Base-by-base conservation (phyloP, 2,329 filamentous ascomycete species). In the Neopestalotiopsis rosae region DNA sequence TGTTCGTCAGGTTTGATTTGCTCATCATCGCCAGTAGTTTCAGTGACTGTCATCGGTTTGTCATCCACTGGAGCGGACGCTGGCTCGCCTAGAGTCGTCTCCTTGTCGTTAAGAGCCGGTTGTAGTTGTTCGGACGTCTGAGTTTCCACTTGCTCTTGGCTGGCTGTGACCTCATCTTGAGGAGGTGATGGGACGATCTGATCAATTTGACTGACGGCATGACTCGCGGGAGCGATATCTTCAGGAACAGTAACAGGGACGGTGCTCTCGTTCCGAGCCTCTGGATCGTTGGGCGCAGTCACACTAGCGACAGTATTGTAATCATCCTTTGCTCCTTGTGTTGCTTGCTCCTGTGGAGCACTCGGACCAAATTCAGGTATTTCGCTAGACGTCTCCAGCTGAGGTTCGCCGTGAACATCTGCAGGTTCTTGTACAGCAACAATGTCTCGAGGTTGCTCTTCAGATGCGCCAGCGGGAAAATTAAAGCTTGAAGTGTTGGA, bases 1-100 rank as follows among this genome's bases (percentile, higher is more conserved):
- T 61, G 67, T 40, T 68, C 32, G 9, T 62, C 59, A 30, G 12
- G 12, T 13, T 42, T 62, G 59, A 61, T 38, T 7, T 38, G 38
- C 62, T 45, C 14, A 14, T 13, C 20, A 65, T 10, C 24, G 62
- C 10, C 28, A 45, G 20, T 10, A 24, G 62, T 17, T 28, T 30
- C 62, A 65, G 10, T 62, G 34, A 38, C 34, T 62, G 9, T 30
- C 10, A 32, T 5, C 13, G 40, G 32, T 24, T 38, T n/a, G 5
- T 45, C 7, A 49, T 9, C 40, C 24, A 20, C 61, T 13, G 61
- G 7, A 45, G 42, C 61, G 17, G 17, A 14, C 7, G 20, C 24
- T 30, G 57, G 6, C 57, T 59, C 57, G 14, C 4, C 24, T 3
- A 10, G 24, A 13, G n/a, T 30, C 17, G 57, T 59, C 34, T 38